These are phyloP conservation scores for Globisporangium orthogonon DNA, from an alignment of 352 stramenopile genomes.

Conservation along the genomic window DNA sequence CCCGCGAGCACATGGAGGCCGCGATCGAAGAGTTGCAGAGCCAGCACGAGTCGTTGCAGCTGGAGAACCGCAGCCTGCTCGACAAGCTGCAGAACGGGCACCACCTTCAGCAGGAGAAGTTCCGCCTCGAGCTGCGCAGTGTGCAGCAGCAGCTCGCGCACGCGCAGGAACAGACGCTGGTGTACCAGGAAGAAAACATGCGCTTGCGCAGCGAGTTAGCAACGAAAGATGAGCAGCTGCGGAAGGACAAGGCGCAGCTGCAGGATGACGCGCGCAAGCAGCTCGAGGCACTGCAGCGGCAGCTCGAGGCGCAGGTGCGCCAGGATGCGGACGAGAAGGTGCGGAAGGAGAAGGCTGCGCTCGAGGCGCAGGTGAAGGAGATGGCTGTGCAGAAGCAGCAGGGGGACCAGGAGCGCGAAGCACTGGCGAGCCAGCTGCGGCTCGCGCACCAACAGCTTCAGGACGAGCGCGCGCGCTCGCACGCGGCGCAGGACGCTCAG, in stretches of 20 bases:
- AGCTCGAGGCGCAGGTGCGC: conserved; percentile 50
- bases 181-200: conserved; percentile 67
- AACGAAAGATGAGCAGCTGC: conserved; percentile 50
- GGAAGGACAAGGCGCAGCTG: conserved; percentile 44
- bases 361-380: conserved; percentile 43
- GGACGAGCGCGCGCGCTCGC: conserved; percentile 45
- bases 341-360: conserved; percentile 30
- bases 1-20: conserved; percentile 43
- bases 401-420: conserved; percentile 44
- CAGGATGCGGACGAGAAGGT: conserved; percentile 46
- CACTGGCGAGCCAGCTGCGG: conserved; percentile 38
- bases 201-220: conserved; percentile 43
- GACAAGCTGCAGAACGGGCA: conserved; percentile 66
- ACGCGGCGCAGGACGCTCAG: conserved; percentile 36
- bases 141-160: conserved; percentile 59
- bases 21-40: conserved; percentile 51
- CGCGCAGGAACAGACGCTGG: conserved; percentile 62
- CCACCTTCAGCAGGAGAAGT: conserved; percentile 67
- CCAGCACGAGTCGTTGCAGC: conserved; percentile 53
- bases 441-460: conserved; percentile 48
- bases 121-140: conserved; percentile 49
- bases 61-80: conserved; percentile 59
- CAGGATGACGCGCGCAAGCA: conserved; percentile 60
- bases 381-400: conserved; percentile 35
- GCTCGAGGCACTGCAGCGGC: conserved; percentile 42